Conservation (phyloP, 306 rosid genomes). For the Cyclanthera cordifolia region DNA sequence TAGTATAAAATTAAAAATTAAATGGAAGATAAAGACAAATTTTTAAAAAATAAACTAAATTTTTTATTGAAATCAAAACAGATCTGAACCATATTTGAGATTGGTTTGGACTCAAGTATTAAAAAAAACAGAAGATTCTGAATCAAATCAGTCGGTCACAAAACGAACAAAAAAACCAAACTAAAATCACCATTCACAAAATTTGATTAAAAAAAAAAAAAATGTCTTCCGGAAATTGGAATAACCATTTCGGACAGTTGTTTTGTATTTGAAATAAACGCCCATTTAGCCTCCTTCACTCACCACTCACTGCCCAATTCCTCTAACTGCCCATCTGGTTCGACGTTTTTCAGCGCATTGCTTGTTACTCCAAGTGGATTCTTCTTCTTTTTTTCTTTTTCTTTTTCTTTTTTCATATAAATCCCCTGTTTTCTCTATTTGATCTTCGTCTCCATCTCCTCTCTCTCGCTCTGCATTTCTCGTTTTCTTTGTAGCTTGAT, state of each 20-base stretch:
- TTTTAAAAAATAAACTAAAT: no score
- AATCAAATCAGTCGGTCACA: no score
- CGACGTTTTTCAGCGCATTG: background rate
- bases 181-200: no score
- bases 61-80: no score
- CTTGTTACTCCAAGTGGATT: background rate
- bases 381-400: background rate
- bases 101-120: no score
- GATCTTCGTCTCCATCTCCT: background rate
- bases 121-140: no score
- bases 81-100: no score
- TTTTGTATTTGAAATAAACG: background rate
- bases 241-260: background rate
- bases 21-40: no score
- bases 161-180: no score
- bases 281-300: background rate
- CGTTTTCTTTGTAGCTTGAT: slow-evolving; percentile 13
- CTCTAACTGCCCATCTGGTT: slow-evolving; percentile 1
- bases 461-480: background rate
- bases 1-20: no score
- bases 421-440: background rate
- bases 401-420: background rate
- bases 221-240: background rate
- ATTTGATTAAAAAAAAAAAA: no score
- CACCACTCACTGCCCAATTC: background rate